Evolutionary conservation across 2,329 filamentous ascomycete genomes (phyloP).

Genomic region (Parastagonospora nodorum): DNA sequence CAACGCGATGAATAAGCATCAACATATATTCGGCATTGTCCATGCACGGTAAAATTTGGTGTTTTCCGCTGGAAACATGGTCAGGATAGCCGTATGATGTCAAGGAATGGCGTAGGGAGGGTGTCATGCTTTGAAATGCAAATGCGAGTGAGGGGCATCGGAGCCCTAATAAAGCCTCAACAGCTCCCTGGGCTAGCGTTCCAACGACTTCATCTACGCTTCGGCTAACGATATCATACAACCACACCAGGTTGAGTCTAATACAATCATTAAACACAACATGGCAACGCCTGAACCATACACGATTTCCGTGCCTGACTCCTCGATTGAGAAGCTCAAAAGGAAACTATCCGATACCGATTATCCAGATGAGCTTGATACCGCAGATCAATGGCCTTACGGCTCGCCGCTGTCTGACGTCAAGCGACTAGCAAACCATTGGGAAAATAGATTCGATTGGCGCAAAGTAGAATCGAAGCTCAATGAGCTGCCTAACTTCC

Average conservation of each 20-base stretch:
- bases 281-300: constrained; percentile 27
- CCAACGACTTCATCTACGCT: background rate
- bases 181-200: background rate
- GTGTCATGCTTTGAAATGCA: constrained; percentile 12
- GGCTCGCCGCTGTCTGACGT: constrained; percentile 66
- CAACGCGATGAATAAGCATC: background rate
- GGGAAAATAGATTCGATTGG: constrained; percentile 66
- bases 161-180: background rate
- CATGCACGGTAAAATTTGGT: background rate
- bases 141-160: constrained; percentile 13
- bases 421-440: constrained; percentile 62
- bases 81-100: constrained; percentile 3
- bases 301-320: constrained; percentile 42
- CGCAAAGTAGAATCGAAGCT: constrained; percentile 61
- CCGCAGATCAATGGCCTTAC: constrained; percentile 58
- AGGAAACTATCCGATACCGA: constrained; percentile 60
- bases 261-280: background rate
- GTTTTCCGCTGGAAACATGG: background rate
- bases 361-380: constrained; percentile 62
- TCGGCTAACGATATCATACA: background rate
- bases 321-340: constrained; percentile 58
- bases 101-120: background rate
- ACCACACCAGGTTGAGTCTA: background rate
- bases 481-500: constrained; percentile 66
- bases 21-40: background rate